Percentiles rank a stretch among this genome's conserved stretches.
Evolutionary conservation across 1,284 basidiomycete species (phyloP).

Genomic region (Cryptococcus wingfieldii): DNA sequence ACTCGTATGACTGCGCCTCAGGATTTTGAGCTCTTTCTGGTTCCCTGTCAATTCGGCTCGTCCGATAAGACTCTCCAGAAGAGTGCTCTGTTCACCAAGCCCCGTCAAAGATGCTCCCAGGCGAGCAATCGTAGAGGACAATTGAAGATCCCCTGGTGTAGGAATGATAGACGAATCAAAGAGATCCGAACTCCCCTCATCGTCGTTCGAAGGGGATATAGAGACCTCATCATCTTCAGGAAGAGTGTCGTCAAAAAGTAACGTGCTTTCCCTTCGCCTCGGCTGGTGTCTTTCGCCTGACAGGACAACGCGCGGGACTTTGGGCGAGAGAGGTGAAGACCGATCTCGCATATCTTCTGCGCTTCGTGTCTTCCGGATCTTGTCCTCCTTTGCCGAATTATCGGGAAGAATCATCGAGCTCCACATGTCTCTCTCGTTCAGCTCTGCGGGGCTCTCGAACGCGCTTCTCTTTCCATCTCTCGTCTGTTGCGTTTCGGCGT

Average conservation of each 20-base stretch:
- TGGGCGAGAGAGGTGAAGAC: slow-evolving; percentile 10
- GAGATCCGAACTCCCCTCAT: slow-evolving; percentile 53
- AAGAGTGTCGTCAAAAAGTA: slow-evolving; percentile 45
- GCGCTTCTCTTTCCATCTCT: neutral
- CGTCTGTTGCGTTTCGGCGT: slow-evolving; percentile 24
- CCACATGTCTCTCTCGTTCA: slow-evolving; percentile 8
- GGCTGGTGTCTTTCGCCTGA: neutral
- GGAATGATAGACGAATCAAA: slow-evolving; percentile 55
- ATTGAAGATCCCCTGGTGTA: slow-evolving; percentile 77
- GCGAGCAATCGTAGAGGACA: slow-evolving; percentile 74
- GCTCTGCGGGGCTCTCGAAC: neutral
- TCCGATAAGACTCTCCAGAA: slow-evolving; percentile 79
- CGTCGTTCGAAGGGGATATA: slow-evolving; percentile 24
- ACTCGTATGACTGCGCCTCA: slow-evolving; percentile 73
- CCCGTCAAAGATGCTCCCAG: slow-evolving; percentile 69
- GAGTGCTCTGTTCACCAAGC: slow-evolving; percentile 70
- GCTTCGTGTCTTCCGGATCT: slow-evolving; percentile 27
- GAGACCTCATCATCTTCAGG: slow-evolving; percentile 9
- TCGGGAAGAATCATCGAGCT: slow-evolving; percentile 23
- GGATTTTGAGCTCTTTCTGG: slow-evolving; percentile 72
- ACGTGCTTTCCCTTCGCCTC: slow-evolving; percentile 13
- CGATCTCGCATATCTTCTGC: slow-evolving; percentile 31
- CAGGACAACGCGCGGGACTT: slow-evolving; percentile 2
- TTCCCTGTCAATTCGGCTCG: slow-evolving; percentile 93
- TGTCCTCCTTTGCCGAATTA: slow-evolving; percentile 1